Evolutionary conservation across 2,329 filamentous ascomycete species (phyloP), one percentile per base, ranked within the genome.

Genomic region (Cryphonectria nitschkei): DNA sequence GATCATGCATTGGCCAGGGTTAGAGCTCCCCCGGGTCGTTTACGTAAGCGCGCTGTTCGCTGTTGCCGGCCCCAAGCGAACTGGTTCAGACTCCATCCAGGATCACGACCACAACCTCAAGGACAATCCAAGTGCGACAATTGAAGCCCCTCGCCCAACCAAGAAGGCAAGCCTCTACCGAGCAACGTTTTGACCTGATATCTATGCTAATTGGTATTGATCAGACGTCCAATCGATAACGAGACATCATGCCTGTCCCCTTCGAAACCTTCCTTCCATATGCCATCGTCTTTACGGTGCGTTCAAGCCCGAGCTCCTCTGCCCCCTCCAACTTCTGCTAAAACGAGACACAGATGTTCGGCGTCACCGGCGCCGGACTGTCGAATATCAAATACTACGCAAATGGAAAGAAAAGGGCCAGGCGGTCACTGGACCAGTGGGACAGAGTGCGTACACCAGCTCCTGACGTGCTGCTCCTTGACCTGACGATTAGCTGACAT

Each of bases 181-280:
- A 32, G 5, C 4, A 29, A 32, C n/a, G 19, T n/a, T 13, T 32
- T 11, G 19, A 7, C 19, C n/a, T 26, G 13, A 13, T 7, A 34
- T 26, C 4, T 2, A 14, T 34, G 16, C 75, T 76, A 67, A 76
- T 65, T 6, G 54, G 71, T 75, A 67, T 50, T 19, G 71, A 54
- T 69, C 39, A 54, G 72, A 74, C 70, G 65, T 41, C 70, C 68
- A 37, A 64, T 37, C 8, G 46, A 58, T 61, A 70, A 72, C 43
- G 64, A 74, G 73, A 73, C 80, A 80, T 77, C 68, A 91, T 91
- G 89, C 86, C 87, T 72, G 81, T 91, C 74, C 89, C 89, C 64
- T 91, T 90, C 81, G 89, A 91, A 81, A 82, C 88, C 65, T 78
- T 91, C 75, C 83, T 91, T 80, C 88, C 89, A 60, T 90, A 90